phyloP scores from a whole-genome alignment of 1,284 basidiomycete genomes.

The Malassezia globosa region DNA sequence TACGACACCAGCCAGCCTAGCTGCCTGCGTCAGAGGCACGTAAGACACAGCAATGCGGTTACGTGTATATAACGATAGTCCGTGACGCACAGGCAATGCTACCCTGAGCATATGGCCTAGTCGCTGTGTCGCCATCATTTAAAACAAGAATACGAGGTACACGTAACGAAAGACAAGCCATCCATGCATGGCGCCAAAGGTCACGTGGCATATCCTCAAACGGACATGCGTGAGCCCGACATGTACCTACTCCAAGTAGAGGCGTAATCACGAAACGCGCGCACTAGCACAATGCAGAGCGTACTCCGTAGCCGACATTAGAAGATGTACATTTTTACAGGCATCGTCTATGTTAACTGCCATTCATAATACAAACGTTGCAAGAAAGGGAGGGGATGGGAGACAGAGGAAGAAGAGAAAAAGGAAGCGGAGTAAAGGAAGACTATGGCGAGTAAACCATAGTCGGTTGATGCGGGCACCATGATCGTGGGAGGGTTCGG shows the following conservation, averaged over 20 bases:
- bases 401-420: no score
- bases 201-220: background rate
- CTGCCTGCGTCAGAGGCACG: no score
- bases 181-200: background rate
- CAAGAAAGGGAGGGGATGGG: no score
- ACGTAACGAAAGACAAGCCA: background rate
- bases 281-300: background rate
- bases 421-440: no score
- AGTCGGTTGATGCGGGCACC: background rate
- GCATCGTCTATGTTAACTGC: background rate
- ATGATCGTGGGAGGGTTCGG: background rate
- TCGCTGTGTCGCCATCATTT: constrained; percentile 7
- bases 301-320: no score
- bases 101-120: constrained; percentile 4
- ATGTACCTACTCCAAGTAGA: no score
- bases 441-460: no score
- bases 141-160: background rate
- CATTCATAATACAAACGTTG: background rate
- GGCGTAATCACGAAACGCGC: no score
- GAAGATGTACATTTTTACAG: background rate
- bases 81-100: background rate
- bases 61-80: no score
- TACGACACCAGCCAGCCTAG: no score
- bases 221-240: background rate
- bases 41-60: no score